These are phyloP conservation scores for Globisporangium megalacanthum DNA, from an alignment of 352 stramenopile species.

Conservation along the genomic window DNA sequence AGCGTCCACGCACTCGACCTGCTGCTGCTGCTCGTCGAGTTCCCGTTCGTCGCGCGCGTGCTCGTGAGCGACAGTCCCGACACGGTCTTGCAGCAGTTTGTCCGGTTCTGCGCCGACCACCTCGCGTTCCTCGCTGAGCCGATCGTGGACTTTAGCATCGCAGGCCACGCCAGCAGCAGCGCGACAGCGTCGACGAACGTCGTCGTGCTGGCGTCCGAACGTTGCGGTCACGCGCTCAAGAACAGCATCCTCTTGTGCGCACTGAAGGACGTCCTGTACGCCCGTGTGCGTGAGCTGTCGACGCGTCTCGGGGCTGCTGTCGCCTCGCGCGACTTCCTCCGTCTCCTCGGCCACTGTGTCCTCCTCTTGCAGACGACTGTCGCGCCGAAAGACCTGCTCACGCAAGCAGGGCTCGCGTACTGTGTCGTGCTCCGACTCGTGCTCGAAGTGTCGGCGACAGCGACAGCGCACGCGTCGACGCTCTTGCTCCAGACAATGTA, in stretches of 20 bases:
- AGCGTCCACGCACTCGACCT: slow-evolving; percentile 39
- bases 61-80: slow-evolving; percentile 17
- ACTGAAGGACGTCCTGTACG: slow-evolving; percentile 54
- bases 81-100: slow-evolving; percentile 30
- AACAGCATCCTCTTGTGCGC: slow-evolving; percentile 56
- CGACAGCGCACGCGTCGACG: slow-evolving; percentile 12
- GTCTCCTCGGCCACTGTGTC: slow-evolving; percentile 50
- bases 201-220: slow-evolving; percentile 68
- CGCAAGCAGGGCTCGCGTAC: slow-evolving; percentile 62
- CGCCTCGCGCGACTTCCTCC: slow-evolving; percentile 20
- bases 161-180: not conserved
- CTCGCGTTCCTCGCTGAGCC: slow-evolving; percentile 44
- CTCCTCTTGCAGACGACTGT: slow-evolving; percentile 62
- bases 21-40: slow-evolving; percentile 56
- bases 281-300: slow-evolving; percentile 16
- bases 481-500: slow-evolving; percentile 37
- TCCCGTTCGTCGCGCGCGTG: slow-evolving; percentile 43
- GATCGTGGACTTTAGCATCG: slow-evolving; percentile 39
- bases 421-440: slow-evolving; percentile 61
- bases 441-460: slow-evolving; percentile 19
- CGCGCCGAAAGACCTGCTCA: slow-evolving; percentile 80
- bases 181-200: slow-evolving; percentile 45
- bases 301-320: slow-evolving; percentile 6
- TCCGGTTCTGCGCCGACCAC: slow-evolving; percentile 51
- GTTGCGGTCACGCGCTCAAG: slow-evolving; percentile 66